Evolutionary conservation across 2,329 filamentous ascomycete genomes (phyloP).

Genomic region (Sordariomycetes sp.): DNA sequence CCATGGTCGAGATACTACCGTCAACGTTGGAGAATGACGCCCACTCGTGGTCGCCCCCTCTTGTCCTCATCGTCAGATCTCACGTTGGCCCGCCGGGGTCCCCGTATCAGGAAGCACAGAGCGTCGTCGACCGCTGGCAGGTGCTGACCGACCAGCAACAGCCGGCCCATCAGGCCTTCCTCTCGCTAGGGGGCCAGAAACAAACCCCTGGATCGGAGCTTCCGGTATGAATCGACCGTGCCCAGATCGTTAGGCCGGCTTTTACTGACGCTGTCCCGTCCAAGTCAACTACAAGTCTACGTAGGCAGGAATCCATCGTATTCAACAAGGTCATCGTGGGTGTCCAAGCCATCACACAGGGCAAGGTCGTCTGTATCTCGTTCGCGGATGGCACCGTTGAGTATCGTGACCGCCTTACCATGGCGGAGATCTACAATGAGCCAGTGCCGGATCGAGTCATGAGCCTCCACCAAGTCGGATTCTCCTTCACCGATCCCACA

Average conservation of each 20-base stretch:
- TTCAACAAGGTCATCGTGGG: constrained; percentile 62
- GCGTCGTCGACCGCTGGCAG: constrained; percentile 76
- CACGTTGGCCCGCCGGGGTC: constrained; percentile 40
- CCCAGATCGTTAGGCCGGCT: not conserved
- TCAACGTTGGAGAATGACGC: constrained; percentile 48
- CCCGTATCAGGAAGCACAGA: constrained; percentile 56
- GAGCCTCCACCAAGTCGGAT: constrained; percentile 67
- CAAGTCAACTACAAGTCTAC: constrained; percentile 31
- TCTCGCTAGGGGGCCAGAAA: constrained; percentile 57
- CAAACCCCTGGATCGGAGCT: constrained; percentile 32
- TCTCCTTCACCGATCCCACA: constrained; percentile 52
- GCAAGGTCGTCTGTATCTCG: constrained; percentile 59
- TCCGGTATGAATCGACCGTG: not conserved
- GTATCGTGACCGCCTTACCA: constrained; percentile 65
- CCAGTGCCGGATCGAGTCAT: constrained; percentile 55
- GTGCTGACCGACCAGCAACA: constrained; percentile 57
- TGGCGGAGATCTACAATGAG: constrained; percentile 57
- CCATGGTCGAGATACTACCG: constrained; percentile 65
- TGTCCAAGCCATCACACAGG: constrained; percentile 57
- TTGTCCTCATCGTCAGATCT: constrained; percentile 65
- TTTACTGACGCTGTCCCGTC: not conserved
- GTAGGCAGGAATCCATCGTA: constrained; percentile 57
- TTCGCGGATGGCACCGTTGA: constrained; percentile 76
- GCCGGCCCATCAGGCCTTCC: constrained; percentile 63
- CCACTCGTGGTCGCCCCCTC: constrained; percentile 45